Conservation (phyloP, 1,284 basidiomycete genomes). For the Vanrija sp. region DNA sequence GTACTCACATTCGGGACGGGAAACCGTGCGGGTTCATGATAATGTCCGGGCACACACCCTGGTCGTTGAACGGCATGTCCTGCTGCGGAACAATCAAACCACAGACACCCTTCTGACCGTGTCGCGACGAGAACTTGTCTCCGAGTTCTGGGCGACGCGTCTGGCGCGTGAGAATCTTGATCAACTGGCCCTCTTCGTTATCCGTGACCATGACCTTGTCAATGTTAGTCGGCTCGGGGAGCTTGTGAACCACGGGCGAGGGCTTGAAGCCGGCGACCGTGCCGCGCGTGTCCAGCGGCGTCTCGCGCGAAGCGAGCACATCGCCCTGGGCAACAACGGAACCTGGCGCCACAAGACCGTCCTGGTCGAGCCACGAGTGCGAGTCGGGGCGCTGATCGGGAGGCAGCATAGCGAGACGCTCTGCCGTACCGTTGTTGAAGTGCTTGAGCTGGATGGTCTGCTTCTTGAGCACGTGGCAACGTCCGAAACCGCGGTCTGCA, state of each 20-base stretch:
- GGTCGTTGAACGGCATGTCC: constrained; percentile 99
- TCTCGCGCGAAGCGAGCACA: constrained; percentile 95
- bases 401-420: constrained; percentile 76
- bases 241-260: constrained; percentile 84
- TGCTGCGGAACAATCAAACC: constrained; percentile 97
- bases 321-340: constrained; percentile 90
- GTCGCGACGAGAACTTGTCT: constrained; percentile 97
- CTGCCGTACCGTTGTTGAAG: constrained; percentile 96
- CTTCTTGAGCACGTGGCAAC: constrained; percentile 96
- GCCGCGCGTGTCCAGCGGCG: constrained; percentile 73
- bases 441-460: constrained; percentile 89
- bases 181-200: constrained; percentile 86
- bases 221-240: constrained; percentile 85
- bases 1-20: constrained; percentile 82
- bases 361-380: constrained; percentile 88
- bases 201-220: constrained; percentile 98
- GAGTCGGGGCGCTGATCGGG: constrained; percentile 67
- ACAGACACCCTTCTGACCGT: constrained; percentile 99
- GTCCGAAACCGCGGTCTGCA: constrained; percentile 92
- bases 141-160: constrained; percentile 94
- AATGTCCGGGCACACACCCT: constrained; percentile 91
- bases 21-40: constrained; percentile 99
- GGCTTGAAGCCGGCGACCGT: constrained; percentile 70
- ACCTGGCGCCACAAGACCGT: constrained; percentile 92
- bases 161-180: constrained; percentile 98